These are phyloP conservation scores for Colletotrichum paranaense DNA, from an alignment of 2,329 filamentous ascomycete genomes.

Conservation along the genomic window DNA sequence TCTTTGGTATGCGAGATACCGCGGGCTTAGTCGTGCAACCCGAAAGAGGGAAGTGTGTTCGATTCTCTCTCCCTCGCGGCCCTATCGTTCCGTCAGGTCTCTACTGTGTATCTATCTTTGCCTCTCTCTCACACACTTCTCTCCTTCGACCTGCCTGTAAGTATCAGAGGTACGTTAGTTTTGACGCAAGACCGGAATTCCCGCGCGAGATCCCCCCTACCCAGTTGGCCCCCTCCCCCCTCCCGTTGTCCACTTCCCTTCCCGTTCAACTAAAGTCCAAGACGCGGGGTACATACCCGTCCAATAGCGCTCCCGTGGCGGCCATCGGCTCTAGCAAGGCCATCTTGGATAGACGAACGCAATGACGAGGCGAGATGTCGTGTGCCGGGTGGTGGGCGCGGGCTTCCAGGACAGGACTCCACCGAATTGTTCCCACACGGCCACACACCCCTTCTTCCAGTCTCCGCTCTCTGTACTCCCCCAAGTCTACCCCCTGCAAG, in stretches of 20 bases:
- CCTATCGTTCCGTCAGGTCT: not conserved
- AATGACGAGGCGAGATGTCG: conserved; percentile 26
- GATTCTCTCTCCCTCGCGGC: not conserved
- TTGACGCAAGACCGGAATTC: not conserved
- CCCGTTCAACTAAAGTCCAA: conserved; percentile 11
- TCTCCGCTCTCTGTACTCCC: not conserved
- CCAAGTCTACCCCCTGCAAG: not conserved
- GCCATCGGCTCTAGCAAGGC: conserved; percentile 13
- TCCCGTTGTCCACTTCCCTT: not conserved
- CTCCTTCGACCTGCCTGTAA: not conserved
- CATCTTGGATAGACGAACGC: conserved; percentile 9
- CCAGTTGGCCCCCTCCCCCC: not conserved
- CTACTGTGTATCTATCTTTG: not conserved
- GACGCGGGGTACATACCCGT: conserved; percentile 35
- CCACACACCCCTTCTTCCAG: not conserved
- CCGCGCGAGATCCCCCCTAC: not conserved
- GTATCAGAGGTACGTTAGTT: not conserved
- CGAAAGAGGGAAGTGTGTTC: not conserved
- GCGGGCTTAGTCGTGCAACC: not conserved
- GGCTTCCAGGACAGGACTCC: not conserved
- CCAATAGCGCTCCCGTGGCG: conserved; percentile 34
- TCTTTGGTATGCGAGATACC: not conserved
- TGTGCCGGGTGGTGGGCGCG: conserved; percentile 1
- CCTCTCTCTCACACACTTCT: no score
- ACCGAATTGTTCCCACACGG: not conserved